Percentiles rank a stretch among this genome's conserved stretches.
Conservation (phyloP, 305 asterid species). For the Salvia sclarea region DNA sequence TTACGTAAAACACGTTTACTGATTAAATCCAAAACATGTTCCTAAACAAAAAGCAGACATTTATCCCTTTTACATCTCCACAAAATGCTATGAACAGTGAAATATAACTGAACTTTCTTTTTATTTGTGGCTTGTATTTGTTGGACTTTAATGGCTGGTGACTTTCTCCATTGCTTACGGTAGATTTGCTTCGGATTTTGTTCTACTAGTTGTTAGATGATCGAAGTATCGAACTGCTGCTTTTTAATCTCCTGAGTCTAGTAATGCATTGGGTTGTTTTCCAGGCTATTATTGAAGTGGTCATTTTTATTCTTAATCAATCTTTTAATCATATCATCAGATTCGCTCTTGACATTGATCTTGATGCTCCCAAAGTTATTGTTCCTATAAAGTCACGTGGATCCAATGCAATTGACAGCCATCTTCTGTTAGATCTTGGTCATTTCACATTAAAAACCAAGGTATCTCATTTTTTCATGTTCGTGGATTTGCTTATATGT, state of each 20-base stretch:
- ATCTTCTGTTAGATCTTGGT: conserved; percentile 91
- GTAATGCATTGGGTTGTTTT: conserved; percentile 5
- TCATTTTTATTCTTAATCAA: not conserved
- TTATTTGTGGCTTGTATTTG: conserved; percentile 12
- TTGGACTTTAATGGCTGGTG: conserved; percentile 20
- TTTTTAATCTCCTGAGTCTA: not conserved
- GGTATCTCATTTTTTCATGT: conserved; percentile 51
- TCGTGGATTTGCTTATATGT: conserved; percentile 28
- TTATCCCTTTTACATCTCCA: not conserved
- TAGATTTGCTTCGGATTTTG: not conserved
- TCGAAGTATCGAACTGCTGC: no score
- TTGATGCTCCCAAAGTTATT: conserved; percentile 98
- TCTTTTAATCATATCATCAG: conserved; percentile 44
- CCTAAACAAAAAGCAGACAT: not conserved
- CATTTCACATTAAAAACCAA: conserved; percentile 90
- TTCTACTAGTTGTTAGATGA: not conserved
- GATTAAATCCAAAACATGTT: not conserved
- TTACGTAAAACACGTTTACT: not conserved
- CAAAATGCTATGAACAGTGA: not conserved
- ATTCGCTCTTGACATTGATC: conserved; percentile 98
- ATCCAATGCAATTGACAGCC: conserved; percentile 59
- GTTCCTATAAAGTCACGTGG: conserved; percentile 70
- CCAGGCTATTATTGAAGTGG: not conserved
- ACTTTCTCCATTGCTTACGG: not conserved
- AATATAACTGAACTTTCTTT: not conserved